Percentiles rank a stretch among this genome's conserved stretches.
These are phyloP conservation scores for Adansonia gregorii DNA, from an alignment of 441 rosid genomes.

Conservation along the genomic window DNA sequence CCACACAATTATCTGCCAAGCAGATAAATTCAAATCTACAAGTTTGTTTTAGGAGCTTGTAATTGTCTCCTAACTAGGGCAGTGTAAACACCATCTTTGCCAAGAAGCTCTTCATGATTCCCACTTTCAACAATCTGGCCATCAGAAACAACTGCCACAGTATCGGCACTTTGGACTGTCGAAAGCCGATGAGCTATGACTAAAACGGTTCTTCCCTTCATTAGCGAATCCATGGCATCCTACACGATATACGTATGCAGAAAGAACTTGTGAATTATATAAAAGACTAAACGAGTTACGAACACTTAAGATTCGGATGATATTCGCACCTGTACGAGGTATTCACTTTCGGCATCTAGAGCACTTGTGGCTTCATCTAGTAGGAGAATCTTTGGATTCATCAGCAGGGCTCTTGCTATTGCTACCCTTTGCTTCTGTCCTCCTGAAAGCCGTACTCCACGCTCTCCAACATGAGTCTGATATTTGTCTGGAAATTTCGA, in stretches of 20 bases:
- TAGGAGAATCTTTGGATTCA: conserved; percentile 82
- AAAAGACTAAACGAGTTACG: not conserved
- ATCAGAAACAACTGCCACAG: conserved; percentile 81
- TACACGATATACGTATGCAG: not conserved
- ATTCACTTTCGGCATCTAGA: conserved; percentile 93
- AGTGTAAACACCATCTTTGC: conserved; percentile 64
- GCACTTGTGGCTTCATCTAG: conserved; percentile 98
- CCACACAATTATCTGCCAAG: not conserved
- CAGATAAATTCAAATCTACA: not conserved
- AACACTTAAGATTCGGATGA: not conserved
- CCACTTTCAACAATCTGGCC: conserved; percentile 87
- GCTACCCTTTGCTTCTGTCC: conserved; percentile 96
- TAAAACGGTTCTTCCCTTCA: conserved; percentile 89
- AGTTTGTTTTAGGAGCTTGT: conserved; percentile 47
- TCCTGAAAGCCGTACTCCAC: conserved; percentile 85
- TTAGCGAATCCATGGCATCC: conserved; percentile 43
- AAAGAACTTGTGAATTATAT: not conserved
- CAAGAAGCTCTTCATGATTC: conserved; percentile 72
- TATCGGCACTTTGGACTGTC: conserved; percentile 77
- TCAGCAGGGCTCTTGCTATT: conserved; percentile 85
- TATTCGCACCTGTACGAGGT: conserved; percentile 76
- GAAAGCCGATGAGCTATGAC: conserved; percentile 92
- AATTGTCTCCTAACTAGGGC: conserved; percentile 84
- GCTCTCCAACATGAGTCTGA: conserved; percentile 79
- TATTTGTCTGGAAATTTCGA: conserved; percentile 78